Evolutionary conservation across 2,329 filamentous ascomycete species (phyloP).

Genomic region (Tolypocladium ophioglossoides): DNA sequence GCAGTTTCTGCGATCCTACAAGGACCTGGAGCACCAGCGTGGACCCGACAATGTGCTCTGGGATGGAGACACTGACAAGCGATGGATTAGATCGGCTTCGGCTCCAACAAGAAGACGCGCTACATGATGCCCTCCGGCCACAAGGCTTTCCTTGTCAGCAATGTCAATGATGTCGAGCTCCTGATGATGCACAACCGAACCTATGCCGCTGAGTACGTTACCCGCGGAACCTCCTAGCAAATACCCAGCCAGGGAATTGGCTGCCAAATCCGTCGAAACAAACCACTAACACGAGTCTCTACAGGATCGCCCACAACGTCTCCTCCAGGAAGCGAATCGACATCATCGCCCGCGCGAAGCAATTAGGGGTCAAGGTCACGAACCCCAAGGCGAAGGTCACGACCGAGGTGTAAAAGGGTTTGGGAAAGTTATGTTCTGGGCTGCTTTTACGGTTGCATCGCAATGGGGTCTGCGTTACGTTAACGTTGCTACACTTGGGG

Average conservation of each 20-base stretch:
- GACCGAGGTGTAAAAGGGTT: slow-evolving; percentile 63
- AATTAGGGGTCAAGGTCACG: slow-evolving; percentile 98
- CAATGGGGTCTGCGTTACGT: slow-evolving; percentile 4
- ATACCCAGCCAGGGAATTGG: background rate
- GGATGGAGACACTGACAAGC: slow-evolving; percentile 4
- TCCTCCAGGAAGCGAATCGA: slow-evolving; percentile 98
- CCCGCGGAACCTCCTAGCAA: background rate
- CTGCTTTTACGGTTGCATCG: slow-evolving; percentile 6
- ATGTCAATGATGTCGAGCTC: slow-evolving; percentile 89
- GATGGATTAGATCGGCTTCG: slow-evolving; percentile 75
- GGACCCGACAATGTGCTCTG: background rate
- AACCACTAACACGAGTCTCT: background rate
- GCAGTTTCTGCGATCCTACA: background rate
- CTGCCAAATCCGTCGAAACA: background rate
- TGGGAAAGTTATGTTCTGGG: slow-evolving; percentile 1
- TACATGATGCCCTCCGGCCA: slow-evolving; percentile 98
- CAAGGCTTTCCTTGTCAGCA: slow-evolving; percentile 99
- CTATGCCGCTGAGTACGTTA: slow-evolving; percentile 91
- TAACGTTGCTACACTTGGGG: background rate
- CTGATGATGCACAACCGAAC: slow-evolving; percentile 99
- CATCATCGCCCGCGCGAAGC: slow-evolving; percentile 94
- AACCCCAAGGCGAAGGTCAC: slow-evolving; percentile 99
- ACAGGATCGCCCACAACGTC: slow-evolving; percentile 92
- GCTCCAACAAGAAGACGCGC: slow-evolving; percentile 98
- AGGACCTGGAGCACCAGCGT: background rate